Base-by-base conservation (phyloP, 495 filamentous ascomycete species). In the Podospora fimiseda region DNA sequence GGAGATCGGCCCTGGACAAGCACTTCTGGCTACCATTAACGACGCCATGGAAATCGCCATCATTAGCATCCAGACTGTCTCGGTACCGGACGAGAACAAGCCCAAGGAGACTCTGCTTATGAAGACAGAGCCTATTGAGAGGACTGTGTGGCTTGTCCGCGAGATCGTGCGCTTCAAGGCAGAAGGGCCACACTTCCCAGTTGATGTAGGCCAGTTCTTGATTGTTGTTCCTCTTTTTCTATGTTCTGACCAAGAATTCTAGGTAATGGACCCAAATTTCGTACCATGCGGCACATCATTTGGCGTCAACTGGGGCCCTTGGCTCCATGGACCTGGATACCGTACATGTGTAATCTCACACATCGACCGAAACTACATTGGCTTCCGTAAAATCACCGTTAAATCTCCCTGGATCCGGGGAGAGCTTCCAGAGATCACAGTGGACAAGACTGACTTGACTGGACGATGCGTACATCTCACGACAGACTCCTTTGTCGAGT, bases 401-500 rank as follows among this genome's bases (percentile, higher is more conserved):
- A 46, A 57, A 2, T 45, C 37, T 1, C 33, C 59, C 1, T 68
- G 58, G 66, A 42, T 44, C 1, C 42, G 49, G 14, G 66, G 61
- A 9, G 40, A 56, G 15, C 21, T 51, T 9, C 68, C 63, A 2
- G 23, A 60, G 1, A 53, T 78, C 5, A 43, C 55, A 0, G 55
- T 71, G 1, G 58, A 52, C 15, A 38, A 51, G n/a, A 43, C 50
- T 9, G 72, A 76, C 43, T 52, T 50, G 0, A 57, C 60, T 22
- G 72, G 71, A 0, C 63, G 67, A 48, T 78, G 74, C 42, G 48
- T 75, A 9, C 61, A 69, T 55, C 56, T 75, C 15, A 67, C 72
- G 2, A 62, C 65, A 6, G 73, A 78, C 40, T 62, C 69, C 0
- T 75, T 76, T 50, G 63, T 78, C 2, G 68, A 69, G 53, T 78